Evolutionary conservation across 2,329 filamentous ascomycete species (phyloP).

Genomic region (Chaetomium strumarium): DNA sequence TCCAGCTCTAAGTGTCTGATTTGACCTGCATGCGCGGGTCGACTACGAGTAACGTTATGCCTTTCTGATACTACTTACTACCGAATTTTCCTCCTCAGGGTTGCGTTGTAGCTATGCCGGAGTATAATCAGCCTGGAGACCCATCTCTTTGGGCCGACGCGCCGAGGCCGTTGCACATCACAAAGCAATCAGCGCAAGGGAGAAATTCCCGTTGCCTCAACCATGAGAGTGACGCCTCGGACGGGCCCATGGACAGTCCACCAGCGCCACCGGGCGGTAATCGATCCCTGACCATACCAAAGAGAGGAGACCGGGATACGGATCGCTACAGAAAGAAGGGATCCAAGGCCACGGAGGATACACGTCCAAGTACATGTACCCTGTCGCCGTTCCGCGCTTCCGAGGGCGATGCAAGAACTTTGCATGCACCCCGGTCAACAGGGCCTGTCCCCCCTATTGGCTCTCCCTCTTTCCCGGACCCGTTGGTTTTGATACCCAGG

Average conservation of each 20-base stretch:
- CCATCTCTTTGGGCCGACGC: constrained; percentile 12
- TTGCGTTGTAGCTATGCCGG: too few relatives aligned
- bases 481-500: constrained; percentile 36
- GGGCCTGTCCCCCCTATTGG: not conserved
- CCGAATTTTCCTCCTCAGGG: too few relatives aligned
- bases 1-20: too few relatives aligned
- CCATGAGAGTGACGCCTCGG: constrained; percentile 23
- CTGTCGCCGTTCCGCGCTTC: not conserved
- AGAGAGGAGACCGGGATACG: constrained; percentile 26
- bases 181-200: constrained; percentile 35
- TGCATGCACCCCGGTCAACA: not conserved
- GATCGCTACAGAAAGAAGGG: constrained; percentile 6
- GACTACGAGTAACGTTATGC: too few relatives aligned
- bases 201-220: constrained; percentile 8
- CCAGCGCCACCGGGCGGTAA: constrained; percentile 23
- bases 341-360: too few relatives aligned
- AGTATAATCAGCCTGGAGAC: not conserved
- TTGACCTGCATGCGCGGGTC: too few relatives aligned
- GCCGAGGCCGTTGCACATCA: constrained; percentile 44
- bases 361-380: too few relatives aligned
- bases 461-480: not conserved
- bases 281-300: constrained; percentile 31
- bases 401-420: not conserved
- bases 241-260: constrained; percentile 26
- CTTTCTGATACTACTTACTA: too few relatives aligned